Percentiles rank a stretch among this genome's conserved stretches.
phyloP scores from a whole-genome alignment of 176 grass and related monocot genomes.

The Hordeum vulgare region DNA sequence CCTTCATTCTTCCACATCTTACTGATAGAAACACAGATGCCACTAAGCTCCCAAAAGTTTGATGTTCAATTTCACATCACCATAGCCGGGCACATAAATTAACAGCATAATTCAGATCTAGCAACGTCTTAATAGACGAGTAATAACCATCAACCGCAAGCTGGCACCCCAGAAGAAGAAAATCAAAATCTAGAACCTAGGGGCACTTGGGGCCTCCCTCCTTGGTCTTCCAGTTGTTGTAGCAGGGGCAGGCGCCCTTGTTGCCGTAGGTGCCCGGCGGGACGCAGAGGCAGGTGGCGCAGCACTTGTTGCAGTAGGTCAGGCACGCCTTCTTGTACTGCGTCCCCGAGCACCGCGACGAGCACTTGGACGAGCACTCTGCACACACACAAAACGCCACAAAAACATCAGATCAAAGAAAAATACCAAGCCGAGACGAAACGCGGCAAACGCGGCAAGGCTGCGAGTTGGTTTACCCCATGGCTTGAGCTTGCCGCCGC shows the following conservation, averaged over 20 bases:
- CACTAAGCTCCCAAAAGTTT: too few relatives aligned
- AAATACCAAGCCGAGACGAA: too few relatives aligned
- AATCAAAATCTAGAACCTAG: background rate
- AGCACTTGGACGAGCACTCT: conserved; percentile 40
- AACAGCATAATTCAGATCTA: background rate
- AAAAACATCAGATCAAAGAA: background rate
- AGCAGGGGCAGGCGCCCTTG: conserved; percentile 53
- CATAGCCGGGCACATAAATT: too few relatives aligned
- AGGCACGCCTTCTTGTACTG: conserved; percentile 56
- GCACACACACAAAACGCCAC: background rate
- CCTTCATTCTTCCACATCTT: background rate
- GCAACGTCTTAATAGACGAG: background rate
- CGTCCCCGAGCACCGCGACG: conserved; percentile 26
- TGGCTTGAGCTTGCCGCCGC: conserved; percentile 25
- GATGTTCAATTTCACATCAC: too few relatives aligned
- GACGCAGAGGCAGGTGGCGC: conserved; percentile 52
- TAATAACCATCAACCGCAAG: background rate
- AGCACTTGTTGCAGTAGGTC: conserved; percentile 60
- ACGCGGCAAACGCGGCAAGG: too few relatives aligned
- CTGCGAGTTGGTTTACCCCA: background rate
- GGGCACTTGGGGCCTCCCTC: conserved; percentile 42
- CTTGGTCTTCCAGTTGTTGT: conserved; percentile 77
- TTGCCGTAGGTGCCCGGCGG: conserved; percentile 54
- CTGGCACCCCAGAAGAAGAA: background rate
- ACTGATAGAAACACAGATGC: background rate